Base-by-base conservation (phyloP, 495 filamentous ascomycete genomes). In the Aspergillus nanangensis region DNA sequence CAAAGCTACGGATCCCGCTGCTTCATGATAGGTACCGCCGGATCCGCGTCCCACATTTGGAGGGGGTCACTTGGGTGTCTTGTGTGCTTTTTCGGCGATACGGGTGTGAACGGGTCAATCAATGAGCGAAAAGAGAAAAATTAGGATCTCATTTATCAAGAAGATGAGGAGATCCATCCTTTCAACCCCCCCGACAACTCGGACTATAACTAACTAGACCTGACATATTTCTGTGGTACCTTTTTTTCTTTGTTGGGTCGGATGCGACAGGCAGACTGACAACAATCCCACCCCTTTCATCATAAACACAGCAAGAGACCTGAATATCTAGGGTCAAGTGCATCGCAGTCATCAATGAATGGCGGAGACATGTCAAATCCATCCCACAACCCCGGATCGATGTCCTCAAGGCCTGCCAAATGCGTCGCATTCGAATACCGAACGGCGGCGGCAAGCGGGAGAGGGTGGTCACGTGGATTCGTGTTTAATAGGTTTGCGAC, bases 1-100 rank as follows among this genome's bases (percentile, higher is more conserved):
- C n/a, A n/a, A n/a, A n/a, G n/a, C n/a, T n/a, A n/a, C n/a, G n/a
- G n/a, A n/a, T n/a, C n/a, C n/a, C n/a, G n/a, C n/a, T n/a, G n/a
- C n/a, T n/a, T 49, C 41, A 53, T 57, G 54, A 61, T 57, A 57
- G 55, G 55, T 52, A 62, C 55, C 55, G 58, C 58, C 51, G 47
- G 52, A 56, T 61, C 58, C 58, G 58, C 58, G 58, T 62, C 58
- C 58, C 58, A 58, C 58, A 51, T 36, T 45, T 48, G 42, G 35
- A 40, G 36, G 32, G 32, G 29, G 33, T 31, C 39, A 21, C 13
- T 13, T 27, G 7, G 40, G 57, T 56, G 57, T n/a, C n/a, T n/a
- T n/a, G n/a, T n/a, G n/a, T n/a, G 53, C 57, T 55, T 57, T 50
- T 47, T 51, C 42, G 52, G 55, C 51, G 56, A 47, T 41, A 44